Conservation (phyloP, 768 basidiomycete species). For the Kondoa subrosea region DNA sequence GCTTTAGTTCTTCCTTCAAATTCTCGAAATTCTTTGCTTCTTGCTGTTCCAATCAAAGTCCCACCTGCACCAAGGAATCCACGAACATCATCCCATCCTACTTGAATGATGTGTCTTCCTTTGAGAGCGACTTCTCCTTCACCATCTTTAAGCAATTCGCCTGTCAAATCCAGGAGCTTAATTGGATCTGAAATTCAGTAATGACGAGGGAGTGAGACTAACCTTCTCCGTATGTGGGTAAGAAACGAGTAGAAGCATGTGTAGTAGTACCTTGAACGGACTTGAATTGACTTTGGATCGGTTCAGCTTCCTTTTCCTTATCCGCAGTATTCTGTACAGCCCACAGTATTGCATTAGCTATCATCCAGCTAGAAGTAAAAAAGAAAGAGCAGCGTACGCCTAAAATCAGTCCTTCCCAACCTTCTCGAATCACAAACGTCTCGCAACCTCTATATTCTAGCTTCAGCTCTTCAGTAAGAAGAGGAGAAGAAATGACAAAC, state of each 20-base stretch:
- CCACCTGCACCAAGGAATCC: constrained; percentile 83
- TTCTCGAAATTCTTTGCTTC: constrained; percentile 67
- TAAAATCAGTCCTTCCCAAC: constrained; percentile 90
- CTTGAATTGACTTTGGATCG: not conserved
- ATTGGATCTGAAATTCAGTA: too few relatives aligned
- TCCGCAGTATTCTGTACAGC: not conserved
- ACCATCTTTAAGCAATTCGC: constrained; percentile 42
- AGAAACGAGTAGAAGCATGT: constrained; percentile 19
- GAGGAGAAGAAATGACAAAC: constrained; percentile 37
- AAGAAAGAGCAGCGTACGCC: too few relatives aligned
- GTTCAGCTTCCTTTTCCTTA: not conserved
- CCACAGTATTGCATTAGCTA: not conserved
- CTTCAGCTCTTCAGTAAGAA: not conserved
- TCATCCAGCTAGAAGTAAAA: constrained; percentile 2
- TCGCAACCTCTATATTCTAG: constrained; percentile 63
- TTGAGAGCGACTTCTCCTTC: constrained; percentile 59
- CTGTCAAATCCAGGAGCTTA: too few relatives aligned
- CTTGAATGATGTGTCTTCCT: constrained; percentile 32
- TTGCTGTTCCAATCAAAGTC: constrained; percentile 88
- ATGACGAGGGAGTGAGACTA: too few relatives aligned
- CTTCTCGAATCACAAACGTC: constrained; percentile 87
- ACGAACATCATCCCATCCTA: constrained; percentile 94
- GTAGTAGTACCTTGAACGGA: constrained; percentile 10
- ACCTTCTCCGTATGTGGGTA: constrained; percentile 41
- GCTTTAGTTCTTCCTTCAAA: constrained; percentile 73